Percentiles rank a stretch among this genome's conserved stretches.
These are phyloP conservation scores for Nigrospora osmanthi DNA, from an alignment of 2,329 filamentous ascomycete species.

Conservation along the genomic window DNA sequence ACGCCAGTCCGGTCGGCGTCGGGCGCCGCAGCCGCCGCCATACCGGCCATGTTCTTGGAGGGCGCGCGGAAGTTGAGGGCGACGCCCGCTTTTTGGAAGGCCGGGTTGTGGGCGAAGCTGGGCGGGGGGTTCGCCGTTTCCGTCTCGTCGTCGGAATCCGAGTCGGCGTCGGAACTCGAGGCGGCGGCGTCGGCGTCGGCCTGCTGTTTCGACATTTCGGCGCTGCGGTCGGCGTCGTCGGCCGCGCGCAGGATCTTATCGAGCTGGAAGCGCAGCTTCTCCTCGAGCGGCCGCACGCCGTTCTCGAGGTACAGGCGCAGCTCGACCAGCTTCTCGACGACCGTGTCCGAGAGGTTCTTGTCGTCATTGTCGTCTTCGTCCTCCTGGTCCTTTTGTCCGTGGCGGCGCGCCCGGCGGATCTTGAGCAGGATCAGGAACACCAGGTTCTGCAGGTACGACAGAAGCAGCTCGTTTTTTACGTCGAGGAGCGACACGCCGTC, in stretches of 20 bases:
- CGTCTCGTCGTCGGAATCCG: slow-evolving; percentile 26
- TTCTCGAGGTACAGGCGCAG: slow-evolving; percentile 89
- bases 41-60: slow-evolving; percentile 18
- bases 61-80: slow-evolving; percentile 26
- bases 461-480: slow-evolving; percentile 92
- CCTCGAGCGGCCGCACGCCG: slow-evolving; percentile 83
- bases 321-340: slow-evolving; percentile 83
- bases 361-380: slow-evolving; percentile 24
- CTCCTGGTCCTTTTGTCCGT: slow-evolving; percentile 10
- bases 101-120: slow-evolving; percentile 8
- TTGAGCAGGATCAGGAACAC: slow-evolving; percentile 82
- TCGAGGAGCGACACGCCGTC: slow-evolving; percentile 93
- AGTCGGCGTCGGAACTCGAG: slow-evolving; percentile 24
- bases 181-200: slow-evolving; percentile 4
- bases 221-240: slow-evolving; percentile 57
- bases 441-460: slow-evolving; percentile 92
- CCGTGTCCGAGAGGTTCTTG: slow-evolving; percentile 49
- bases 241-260: slow-evolving; percentile 88
- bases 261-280: slow-evolving; percentile 88
- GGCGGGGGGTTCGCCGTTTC: slow-evolving; percentile 17
- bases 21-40: slow-evolving; percentile 19
- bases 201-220: slow-evolving; percentile 20
- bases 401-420: slow-evolving; percentile 45
- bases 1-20: slow-evolving; percentile 54
- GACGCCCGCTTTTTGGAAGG: not conserved